Percentiles rank a stretch among this genome's conserved stretches.
Evolutionary conservation across 106 monocot genomes (phyloP).

Genomic region (Acanthochlamys bracteata): DNA sequence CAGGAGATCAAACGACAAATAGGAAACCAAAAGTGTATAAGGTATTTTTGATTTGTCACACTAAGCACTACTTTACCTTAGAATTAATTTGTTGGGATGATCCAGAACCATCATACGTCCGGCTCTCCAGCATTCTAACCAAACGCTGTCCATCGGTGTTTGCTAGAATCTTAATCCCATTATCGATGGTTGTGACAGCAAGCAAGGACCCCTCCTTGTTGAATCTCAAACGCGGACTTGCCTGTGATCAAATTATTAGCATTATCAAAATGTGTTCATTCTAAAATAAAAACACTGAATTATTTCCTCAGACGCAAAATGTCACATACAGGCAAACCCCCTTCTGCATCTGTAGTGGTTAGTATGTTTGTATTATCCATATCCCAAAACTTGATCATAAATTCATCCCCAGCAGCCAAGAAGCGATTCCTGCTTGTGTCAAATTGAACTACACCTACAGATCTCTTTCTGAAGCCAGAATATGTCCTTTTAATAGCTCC

Average conservation of each 20-base stretch:
- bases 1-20: too few species aligned
- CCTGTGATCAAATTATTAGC: conserved; percentile 32
- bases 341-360: conserved; percentile 54
- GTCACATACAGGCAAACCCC: conserved; percentile 60
- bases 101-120: conserved; percentile 79
- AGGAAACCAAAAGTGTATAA: too few species aligned
- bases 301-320: background rate
- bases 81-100: conserved; percentile 49
- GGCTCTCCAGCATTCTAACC: conserved; percentile 79
- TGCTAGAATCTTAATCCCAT: conserved; percentile 91
- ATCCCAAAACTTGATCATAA: conserved; percentile 80
- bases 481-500: conserved; percentile 75
- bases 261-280: background rate
- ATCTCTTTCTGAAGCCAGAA: conserved; percentile 55
- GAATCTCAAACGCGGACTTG: conserved; percentile 89
- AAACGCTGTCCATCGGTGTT: conserved; percentile 91
- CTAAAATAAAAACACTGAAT: background rate
- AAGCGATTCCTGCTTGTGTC: conserved; percentile 70
- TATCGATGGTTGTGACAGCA: conserved; percentile 90
- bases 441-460: conserved; percentile 71
- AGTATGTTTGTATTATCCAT: conserved; percentile 59
- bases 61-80: conserved; percentile 32
- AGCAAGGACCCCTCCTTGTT: conserved; percentile 94
- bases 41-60: background rate
- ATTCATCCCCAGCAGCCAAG: conserved; percentile 82